Base-by-base conservation (phyloP, 2,329 filamentous ascomycete genomes). In the Xylariaceae sp. region DNA sequence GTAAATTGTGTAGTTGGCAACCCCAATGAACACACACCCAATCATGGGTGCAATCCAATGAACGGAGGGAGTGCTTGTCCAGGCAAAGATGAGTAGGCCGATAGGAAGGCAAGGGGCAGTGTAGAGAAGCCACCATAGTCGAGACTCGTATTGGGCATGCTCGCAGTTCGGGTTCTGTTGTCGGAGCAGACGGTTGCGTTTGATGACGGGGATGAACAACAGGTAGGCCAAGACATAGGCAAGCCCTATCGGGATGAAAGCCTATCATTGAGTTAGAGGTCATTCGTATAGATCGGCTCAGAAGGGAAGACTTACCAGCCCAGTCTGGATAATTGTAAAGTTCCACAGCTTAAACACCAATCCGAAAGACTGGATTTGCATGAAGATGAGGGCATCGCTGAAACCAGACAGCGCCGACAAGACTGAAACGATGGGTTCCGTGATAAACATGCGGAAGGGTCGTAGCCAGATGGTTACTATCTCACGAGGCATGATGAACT, bases 351-450 rank as follows among this genome's bases (percentile, higher is more conserved):
- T 70, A 63, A 85, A 85, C 3, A 88, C 84, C 0, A 82, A 76
- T 1, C 75, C 72, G 61, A 86, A 86, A 0, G 81, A 84, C 67
- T 88, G 82, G 45, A 88, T 79, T 70, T 86, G 86, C 74, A 84
- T 86, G 74, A 87, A 88, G 68, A 88, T 86, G 49, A 88, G 74
- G 1, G 83, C 82, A 66, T 87, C 84, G 65, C 78, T 81, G 75
- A 87, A 87, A 42, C 84, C 84, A 56, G 78, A 82, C 49, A 87
- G 75, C 1, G 84, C 73, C 2, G 83, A 87, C 3, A 87, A 74
- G 57, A 77, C 79, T 44, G 81, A 72, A 15, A 87, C 84, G 61
- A 88, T 87, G 0, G 83, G 82, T 69, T 88, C 85, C 1, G 77
- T 83, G 51, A 82, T 61, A 67, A 87, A 83, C 79, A 87, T 84